Conservation (phyloP, 257 asterid genomes). For the Schizonepeta tenuifolia region DNA sequence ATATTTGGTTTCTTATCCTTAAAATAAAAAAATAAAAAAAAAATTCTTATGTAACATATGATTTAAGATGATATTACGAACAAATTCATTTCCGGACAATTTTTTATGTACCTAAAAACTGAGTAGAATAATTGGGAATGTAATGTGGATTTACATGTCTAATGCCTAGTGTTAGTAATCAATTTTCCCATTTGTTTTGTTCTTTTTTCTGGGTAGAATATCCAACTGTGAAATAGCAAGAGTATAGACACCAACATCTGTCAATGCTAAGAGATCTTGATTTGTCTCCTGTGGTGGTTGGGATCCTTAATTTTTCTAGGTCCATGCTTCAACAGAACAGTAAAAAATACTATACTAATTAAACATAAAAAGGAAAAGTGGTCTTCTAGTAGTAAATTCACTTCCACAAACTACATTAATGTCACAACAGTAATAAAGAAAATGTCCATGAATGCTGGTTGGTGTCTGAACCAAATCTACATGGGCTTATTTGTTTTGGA, state of each 20-base stretch:
- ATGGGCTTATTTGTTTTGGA: conserved; percentile 18
- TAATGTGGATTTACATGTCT: too few species aligned
- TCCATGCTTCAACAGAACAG: conserved; percentile 17
- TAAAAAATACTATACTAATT: background rate
- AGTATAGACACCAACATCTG: conserved; percentile 32
- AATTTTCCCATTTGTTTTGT: background rate
- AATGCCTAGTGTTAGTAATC: too few species aligned
- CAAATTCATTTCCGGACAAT: too few species aligned
- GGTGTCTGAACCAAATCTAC: conserved; percentile 48
- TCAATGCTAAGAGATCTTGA: conserved; percentile 32
- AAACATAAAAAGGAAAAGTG: background rate
- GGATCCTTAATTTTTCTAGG: conserved; percentile 32
- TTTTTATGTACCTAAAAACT: too few species aligned
- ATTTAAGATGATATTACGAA: too few species aligned
- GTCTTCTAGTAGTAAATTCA: conserved; percentile 2
- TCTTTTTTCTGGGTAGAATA: background rate
- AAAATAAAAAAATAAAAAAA: too few species aligned
- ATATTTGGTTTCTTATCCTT: too few species aligned
- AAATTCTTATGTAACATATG: too few species aligned
- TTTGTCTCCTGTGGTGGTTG: conserved; percentile 47
- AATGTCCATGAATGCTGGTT: conserved; percentile 53
- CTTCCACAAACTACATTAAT: conserved; percentile 20
- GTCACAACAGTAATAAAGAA: conserved; percentile 25
- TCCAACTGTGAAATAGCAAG: background rate
- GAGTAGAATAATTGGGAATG: too few species aligned